phyloP scores from a whole-genome alignment of 306 rosid species.

The Acacia crassicarpa region DNA sequence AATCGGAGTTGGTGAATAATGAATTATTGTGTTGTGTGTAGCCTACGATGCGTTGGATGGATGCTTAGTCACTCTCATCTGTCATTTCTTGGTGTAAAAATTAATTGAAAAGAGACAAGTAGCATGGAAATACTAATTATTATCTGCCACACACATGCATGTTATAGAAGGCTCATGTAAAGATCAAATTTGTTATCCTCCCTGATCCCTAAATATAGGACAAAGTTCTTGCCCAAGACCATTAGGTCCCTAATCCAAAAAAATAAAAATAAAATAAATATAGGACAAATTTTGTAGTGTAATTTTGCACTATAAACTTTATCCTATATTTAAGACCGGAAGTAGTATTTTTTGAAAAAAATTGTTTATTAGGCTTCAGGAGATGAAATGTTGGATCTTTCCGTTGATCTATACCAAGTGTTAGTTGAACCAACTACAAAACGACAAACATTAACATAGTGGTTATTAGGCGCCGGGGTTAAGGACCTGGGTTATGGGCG shows the following conservation, averaged over 20 bases:
- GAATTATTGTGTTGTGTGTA: background rate
- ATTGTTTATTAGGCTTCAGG: too few species aligned
- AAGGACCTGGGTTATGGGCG: background rate
- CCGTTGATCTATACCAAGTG: background rate
- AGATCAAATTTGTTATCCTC: background rate
- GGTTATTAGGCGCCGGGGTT: background rate
- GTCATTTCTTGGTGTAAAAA: background rate
- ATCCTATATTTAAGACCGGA: too few species aligned
- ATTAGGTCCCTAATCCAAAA: too few species aligned
- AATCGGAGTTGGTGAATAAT: background rate
- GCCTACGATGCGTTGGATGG: background rate
- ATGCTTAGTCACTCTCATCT: background rate
- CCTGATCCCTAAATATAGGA: too few species aligned
- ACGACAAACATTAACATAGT: background rate
- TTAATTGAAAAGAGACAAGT: background rate
- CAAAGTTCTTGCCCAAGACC: too few species aligned
- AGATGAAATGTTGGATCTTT: background rate
- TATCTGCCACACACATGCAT: background rate
- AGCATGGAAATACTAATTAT: background rate
- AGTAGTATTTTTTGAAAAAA: background rate
- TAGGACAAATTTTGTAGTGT: too few species aligned
- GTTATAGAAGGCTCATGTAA: background rate
- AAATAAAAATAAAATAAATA: too few species aligned
- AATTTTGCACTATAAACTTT: too few species aligned
- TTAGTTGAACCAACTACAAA: background rate